Evolutionary conservation across 257 asterid genomes (phyloP), one percentile per base, ranked within the genome.

Genomic region (Cordia subcordata): DNA sequence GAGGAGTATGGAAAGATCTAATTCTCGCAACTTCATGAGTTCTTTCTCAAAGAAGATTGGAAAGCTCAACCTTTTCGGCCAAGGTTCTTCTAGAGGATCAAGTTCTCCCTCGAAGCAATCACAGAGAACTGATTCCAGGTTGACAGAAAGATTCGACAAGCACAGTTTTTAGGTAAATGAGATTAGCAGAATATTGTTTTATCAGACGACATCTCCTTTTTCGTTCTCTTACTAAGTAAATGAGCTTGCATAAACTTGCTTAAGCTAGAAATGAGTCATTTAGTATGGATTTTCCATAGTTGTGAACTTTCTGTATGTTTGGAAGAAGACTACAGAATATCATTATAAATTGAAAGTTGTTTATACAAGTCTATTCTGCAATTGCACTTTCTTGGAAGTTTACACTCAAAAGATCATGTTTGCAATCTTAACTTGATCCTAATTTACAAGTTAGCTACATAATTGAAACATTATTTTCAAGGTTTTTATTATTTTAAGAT

Each of bases 61-160:
- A 45, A 87, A 79, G 60, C 55, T 91, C 62, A 88, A 84, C 58
- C 75, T 88, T 57, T 92, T 92, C 58, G 88, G 80, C 14, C 87
- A 66, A 47, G 66, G 77, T 68, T 82, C 83, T 44, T 88, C 94
- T 0, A 77, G 84, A 72, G 93, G 77, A 40, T 83, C 96, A 17
- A 86, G 73, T 75, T 88, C 98, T 65, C 87, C 96, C 11, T 85
- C 95, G 4, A 86, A 80, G 72, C 88, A 79, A 21, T 86, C 95
- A 19, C 96, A 80, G 53, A 65, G 74, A 70, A 83, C 91, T 5
- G 98, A 90, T 68, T 71, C 89, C 42, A 85, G 81, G 82, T 69
- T 81, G 17, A 81, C 85, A 13, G 90, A 87, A 61, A 73, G 80
- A 66, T 74, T 10, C 83, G 79, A 74, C 39, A 64, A 22, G 53